Conservation (phyloP, 73 alveolate genomes). For the Stentor roeselii region DNA sequence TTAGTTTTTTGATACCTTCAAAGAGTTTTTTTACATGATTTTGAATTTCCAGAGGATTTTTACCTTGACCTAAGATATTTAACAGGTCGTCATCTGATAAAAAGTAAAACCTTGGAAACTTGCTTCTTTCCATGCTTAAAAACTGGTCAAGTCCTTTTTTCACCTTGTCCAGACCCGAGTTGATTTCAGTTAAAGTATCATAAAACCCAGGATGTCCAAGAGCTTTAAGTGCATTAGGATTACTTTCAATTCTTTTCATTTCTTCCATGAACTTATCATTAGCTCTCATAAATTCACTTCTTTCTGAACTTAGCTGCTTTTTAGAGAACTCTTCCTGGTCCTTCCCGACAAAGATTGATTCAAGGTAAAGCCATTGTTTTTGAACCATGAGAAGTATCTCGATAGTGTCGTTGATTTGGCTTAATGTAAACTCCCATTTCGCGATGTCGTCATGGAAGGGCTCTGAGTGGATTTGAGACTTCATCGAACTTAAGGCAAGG, state of each 20-base stretch:
- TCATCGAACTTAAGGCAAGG: slow-evolving; percentile 78
- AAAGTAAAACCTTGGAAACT: slow-evolving; percentile 99
- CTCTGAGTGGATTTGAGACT: slow-evolving; percentile 74
- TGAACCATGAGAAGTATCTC: slow-evolving; percentile 61
- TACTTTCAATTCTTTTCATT: slow-evolving; percentile 65
- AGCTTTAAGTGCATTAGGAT: slow-evolving; percentile 55
- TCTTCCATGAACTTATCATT: slow-evolving; percentile 52
- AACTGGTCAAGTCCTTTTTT: slow-evolving; percentile 64
- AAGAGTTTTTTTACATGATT: slow-evolving; percentile 98
- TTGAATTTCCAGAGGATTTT: slow-evolving; percentile 94
- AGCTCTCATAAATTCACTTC: slow-evolving; percentile 43
- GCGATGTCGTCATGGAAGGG: slow-evolving; percentile 77
- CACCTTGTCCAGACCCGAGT: background rate
- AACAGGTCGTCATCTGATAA: slow-evolving; percentile 98
- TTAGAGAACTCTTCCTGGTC: slow-evolving; percentile 70
- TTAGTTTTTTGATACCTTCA: slow-evolving; percentile 92
- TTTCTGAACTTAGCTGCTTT: slow-evolving; percentile 50
- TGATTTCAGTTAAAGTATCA: slow-evolving; percentile 45
- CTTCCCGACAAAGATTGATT: slow-evolving; percentile 89
- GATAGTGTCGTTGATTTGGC: slow-evolving; percentile 70
- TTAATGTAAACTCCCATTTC: slow-evolving; percentile 73
- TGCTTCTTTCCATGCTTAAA: slow-evolving; percentile 63
- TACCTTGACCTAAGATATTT: slow-evolving; percentile 95
- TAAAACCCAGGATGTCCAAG: slow-evolving; percentile 55
- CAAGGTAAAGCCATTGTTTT: slow-evolving; percentile 90